Evolutionary conservation across 106 monocot species (phyloP).

Genomic region (Gastrodia elata): DNA sequence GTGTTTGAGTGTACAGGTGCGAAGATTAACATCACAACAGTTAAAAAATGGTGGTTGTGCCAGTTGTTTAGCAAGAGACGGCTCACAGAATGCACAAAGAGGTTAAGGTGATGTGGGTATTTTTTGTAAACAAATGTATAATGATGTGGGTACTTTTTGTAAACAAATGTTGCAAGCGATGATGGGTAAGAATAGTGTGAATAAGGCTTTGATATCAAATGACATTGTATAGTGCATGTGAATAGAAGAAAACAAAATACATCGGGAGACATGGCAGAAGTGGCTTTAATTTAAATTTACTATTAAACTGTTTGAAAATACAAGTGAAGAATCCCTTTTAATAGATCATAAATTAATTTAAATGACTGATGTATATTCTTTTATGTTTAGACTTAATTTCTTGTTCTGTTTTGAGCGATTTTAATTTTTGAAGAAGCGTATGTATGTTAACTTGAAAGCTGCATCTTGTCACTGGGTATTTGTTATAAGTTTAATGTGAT

Average conservation of each 20-base stretch:
- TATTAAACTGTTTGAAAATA: background rate
- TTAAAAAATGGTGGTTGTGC: too few species aligned
- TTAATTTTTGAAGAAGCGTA: background rate
- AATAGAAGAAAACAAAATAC: background rate
- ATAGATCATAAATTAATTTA: background rate
- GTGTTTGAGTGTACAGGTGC: too few species aligned
- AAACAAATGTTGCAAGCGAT: background rate
- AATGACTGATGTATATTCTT: background rate
- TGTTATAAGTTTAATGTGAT: conserved; percentile 19
- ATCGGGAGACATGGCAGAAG: background rate
- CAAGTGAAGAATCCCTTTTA: background rate
- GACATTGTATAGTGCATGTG: background rate
- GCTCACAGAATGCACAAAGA: too few species aligned
- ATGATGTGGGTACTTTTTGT: too few species aligned
- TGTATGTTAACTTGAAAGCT: background rate
- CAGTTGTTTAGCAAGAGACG: too few species aligned
- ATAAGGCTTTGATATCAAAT: background rate
- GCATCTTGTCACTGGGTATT: background rate
- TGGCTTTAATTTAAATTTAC: background rate
- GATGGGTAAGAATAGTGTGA: too few species aligned
- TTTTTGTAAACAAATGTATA: too few species aligned
- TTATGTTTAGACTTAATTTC: background rate
- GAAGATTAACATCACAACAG: too few species aligned
- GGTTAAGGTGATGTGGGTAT: too few species aligned
- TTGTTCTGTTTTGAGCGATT: background rate